Evolutionary conservation across 108 stramenopile genomes (phyloP).

Genomic region (Skeletonema tropicum): DNA sequence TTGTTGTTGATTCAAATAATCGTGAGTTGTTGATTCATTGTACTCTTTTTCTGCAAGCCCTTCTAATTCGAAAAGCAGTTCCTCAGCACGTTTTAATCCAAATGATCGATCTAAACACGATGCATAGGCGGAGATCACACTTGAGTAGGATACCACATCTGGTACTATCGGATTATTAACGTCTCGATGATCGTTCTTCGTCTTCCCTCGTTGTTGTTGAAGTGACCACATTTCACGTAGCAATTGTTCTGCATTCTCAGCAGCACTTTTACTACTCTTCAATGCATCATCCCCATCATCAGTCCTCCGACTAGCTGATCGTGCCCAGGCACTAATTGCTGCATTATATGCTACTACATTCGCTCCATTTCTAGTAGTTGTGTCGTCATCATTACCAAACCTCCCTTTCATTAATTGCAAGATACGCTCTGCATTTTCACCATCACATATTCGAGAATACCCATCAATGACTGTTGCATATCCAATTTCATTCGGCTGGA

Average conservation of each 20-base stretch:
- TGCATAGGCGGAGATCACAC: slow-evolving; percentile 42
- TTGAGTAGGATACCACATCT: slow-evolving; percentile 35
- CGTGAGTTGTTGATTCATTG: not conserved
- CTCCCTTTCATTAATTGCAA: slow-evolving; percentile 31
- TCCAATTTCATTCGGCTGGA: slow-evolving; percentile 39
- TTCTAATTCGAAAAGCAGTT: slow-evolving; percentile 35
- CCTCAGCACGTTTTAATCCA: slow-evolving; percentile 20
- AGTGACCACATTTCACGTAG: slow-evolving; percentile 41
- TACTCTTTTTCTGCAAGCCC: slow-evolving; percentile 16
- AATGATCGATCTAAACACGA: slow-evolving; percentile 35
- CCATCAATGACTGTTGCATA: slow-evolving; percentile 41
- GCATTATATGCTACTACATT: slow-evolving; percentile 44
- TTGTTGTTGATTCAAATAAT: not conserved
- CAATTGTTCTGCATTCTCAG: slow-evolving; percentile 43
- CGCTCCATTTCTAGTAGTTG: slow-evolving; percentile 11
- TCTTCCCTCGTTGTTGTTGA: no score
- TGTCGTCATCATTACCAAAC: slow-evolving; percentile 5
- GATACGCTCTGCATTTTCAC: slow-evolving; percentile 41
- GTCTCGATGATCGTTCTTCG: not conserved
- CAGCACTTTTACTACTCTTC: slow-evolving; percentile 25
- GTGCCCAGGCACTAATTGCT: slow-evolving; percentile 38
- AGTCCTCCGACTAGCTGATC: slow-evolving; percentile 16
- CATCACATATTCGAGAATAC: slow-evolving; percentile 31
- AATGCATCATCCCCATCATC: not conserved
- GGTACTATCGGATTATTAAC: slow-evolving; percentile 4